Evolutionary conservation across 371 early-diverging fungal genomes (phyloP).

Genomic region (Fennellomyces sp.): DNA sequence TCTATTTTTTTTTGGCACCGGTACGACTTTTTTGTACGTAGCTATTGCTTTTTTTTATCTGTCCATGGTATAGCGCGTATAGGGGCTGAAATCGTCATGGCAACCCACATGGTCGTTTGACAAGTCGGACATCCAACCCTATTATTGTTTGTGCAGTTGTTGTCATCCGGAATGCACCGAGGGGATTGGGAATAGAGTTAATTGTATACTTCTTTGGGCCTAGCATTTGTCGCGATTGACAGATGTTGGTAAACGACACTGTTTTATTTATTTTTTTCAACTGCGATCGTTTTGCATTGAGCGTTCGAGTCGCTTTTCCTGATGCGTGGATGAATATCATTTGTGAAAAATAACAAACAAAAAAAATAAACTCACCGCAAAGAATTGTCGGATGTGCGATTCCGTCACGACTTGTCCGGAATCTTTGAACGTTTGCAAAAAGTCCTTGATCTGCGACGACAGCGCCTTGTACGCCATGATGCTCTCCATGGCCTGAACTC

Average conservation of each 20-base stretch:
- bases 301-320: slow-evolving; percentile 4
- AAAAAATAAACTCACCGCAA: slow-evolving; percentile 48
- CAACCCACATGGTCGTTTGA: background rate
- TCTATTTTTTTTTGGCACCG: too few species aligned
- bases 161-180: too few species aligned
- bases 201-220: too few species aligned
- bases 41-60: too few species aligned
- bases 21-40: too few species aligned
- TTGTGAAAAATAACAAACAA: too few species aligned
- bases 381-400: slow-evolving; percentile 74
- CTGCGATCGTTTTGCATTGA: background rate
- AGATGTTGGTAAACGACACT: too few species aligned
- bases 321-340: background rate
- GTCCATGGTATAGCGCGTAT: too few species aligned
- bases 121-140: too few species aligned
- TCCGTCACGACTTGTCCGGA: slow-evolving; percentile 74
- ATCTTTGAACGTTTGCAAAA: slow-evolving; percentile 70
- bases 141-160: too few species aligned
- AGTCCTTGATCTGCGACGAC: slow-evolving; percentile 63
- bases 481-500: slow-evolving; percentile 75
- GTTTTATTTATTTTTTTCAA: slow-evolving; percentile 8
- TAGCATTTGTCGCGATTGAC: too few species aligned
- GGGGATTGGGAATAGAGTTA: too few species aligned
- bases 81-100: background rate
- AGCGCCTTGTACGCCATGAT: slow-evolving; percentile 56